These are phyloP conservation scores for Angomonas deanei DNA, from an alignment of 208 protist genomes.

Conservation along the genomic window DNA sequence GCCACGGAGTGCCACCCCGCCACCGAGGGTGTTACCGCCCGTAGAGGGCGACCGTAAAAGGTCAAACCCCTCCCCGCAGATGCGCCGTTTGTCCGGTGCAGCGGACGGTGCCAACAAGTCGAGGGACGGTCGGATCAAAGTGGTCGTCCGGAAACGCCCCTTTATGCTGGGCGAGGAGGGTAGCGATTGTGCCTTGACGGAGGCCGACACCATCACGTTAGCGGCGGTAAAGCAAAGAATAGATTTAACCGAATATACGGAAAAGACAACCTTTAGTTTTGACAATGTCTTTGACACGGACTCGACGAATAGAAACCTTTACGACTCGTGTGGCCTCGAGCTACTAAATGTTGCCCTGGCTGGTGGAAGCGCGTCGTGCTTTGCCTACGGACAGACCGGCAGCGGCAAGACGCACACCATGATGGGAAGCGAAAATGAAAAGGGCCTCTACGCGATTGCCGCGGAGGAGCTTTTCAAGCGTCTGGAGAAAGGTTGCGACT, in stretches of 20 bases:
- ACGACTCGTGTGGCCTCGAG: conserved; percentile 60
- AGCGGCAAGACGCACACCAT: conserved; percentile 94
- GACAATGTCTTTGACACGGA: conserved; percentile 87
- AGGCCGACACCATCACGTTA: conserved; percentile 23
- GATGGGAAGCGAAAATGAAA: conserved; percentile 61
- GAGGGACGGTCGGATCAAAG: conserved; percentile 65
- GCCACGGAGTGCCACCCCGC: not conserved
- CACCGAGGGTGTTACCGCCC: not conserved
- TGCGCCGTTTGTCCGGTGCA: not conserved
- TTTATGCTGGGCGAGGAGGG: conserved; percentile 36
- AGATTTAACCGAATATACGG: conserved; percentile 93
- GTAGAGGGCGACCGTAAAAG: not conserved
- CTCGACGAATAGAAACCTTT: conserved; percentile 80
- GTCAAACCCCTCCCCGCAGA: not conserved
- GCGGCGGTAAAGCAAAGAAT: conserved; percentile 81
- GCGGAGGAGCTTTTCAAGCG: conserved; percentile 86
- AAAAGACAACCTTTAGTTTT: conserved; percentile 93
- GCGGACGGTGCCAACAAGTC: not conserved
- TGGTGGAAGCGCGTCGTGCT: conserved; percentile 93
- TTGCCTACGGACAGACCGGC: conserved; percentile 91
- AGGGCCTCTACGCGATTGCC: conserved; percentile 90
- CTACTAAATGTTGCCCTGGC: conserved; percentile 85
- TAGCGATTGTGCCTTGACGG: conserved; percentile 46
- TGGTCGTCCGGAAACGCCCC: conserved; percentile 87
- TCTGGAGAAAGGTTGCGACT: conserved; percentile 27